Base-by-base conservation (phyloP, 2,329 filamentous ascomycete genomes). In the Ophiocordyceps camponoti-rufipedis region DNA sequence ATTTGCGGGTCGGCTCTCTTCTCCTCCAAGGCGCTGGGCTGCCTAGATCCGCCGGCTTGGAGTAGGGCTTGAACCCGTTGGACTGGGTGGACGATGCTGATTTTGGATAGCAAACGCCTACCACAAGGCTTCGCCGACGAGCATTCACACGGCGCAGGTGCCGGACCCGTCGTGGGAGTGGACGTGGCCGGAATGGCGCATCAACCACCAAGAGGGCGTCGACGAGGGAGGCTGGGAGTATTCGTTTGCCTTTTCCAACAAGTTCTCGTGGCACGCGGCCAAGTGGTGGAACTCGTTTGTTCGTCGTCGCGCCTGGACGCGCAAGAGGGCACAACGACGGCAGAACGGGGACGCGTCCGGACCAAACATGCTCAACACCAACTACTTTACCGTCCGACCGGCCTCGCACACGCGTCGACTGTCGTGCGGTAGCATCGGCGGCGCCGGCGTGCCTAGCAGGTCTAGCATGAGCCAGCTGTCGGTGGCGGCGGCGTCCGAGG, bases 171-270 rank as follows among this genome's bases (percentile, higher is more conserved):
- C 81, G 50, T 98, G 91, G 91, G 79, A 85, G 58, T 98, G 91
- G 91, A 78, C 66, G 2, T 81, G 76, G 75, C 69, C 75, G 2
- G 75, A 77, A 44, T 82, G 78, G 78, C 69, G 66, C 28, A 56
- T 82, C 52, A 72, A 75, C 48, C 67, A 85, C 73, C 85, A 89
- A 67, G 75, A 82, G 2, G 81, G 82, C 48, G 54, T 62, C 35
- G 91, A 96, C 55, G 82, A 89, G 50, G 84, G 89, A 50, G 91
- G 91, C 4, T 98, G 91, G 91, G 82, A 94, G 58, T 98, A 98
- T 62, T 91, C 85, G 14, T 87, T 95, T 58, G 81, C 84, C 52
- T 98, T 96, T 58, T 68, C 69, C 51, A 76, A 72, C 48, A 69
- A 65, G 40, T 86, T 83, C 52, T 76, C 78, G 3, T 98, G 91